Conservation (phyloP, 192 early-diverging fungal species). For the Coemansia sp. region DNA sequence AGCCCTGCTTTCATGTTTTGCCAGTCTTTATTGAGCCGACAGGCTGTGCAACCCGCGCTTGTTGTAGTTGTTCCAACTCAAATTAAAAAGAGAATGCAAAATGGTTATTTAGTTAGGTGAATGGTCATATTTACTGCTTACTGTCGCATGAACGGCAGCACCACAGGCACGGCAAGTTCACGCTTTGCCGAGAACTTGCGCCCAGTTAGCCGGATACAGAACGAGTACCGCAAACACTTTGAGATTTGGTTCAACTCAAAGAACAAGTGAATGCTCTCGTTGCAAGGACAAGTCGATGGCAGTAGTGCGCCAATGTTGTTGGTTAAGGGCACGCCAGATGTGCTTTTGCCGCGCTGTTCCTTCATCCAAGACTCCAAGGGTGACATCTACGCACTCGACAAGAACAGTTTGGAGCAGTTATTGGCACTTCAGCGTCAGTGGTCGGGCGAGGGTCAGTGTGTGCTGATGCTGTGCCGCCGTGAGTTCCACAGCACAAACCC, state of each 20-base stretch:
- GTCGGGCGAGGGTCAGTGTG: slow-evolving; percentile 58
- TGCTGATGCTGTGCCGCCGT: slow-evolving; percentile 35
- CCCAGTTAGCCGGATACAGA: background rate
- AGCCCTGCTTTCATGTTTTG: no score
- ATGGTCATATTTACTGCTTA: no score
- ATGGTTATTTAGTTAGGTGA: no score
- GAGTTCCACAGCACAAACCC: slow-evolving; percentile 1
- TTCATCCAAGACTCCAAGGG: slow-evolving; percentile 39
- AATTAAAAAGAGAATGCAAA: no score
- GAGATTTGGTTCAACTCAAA: slow-evolving; percentile 69
- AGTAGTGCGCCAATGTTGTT: slow-evolving; percentile 33
- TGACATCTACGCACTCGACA: slow-evolving; percentile 38
- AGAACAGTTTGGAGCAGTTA: slow-evolving; percentile 27
- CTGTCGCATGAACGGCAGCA: slow-evolving; percentile 60
- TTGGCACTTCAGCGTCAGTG: slow-evolving; percentile 51
- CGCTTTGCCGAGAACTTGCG: slow-evolving; percentile 51
- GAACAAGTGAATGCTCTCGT: slow-evolving; percentile 66
- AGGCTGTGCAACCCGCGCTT: no score
- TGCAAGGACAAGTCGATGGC: slow-evolving; percentile 12
- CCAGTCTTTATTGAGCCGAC: no score
- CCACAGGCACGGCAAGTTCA: slow-evolving; percentile 74
- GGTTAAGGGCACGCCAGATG: slow-evolving; percentile 75
- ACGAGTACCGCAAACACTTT: slow-evolving; percentile 17
- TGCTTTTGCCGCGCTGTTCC: slow-evolving; percentile 60
- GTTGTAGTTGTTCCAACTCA: no score